Percentiles rank a stretch among this genome's conserved stretches.
Conservation (phyloP, 169 alveolate genomes). For the Plasmodium vinckei region DNA sequence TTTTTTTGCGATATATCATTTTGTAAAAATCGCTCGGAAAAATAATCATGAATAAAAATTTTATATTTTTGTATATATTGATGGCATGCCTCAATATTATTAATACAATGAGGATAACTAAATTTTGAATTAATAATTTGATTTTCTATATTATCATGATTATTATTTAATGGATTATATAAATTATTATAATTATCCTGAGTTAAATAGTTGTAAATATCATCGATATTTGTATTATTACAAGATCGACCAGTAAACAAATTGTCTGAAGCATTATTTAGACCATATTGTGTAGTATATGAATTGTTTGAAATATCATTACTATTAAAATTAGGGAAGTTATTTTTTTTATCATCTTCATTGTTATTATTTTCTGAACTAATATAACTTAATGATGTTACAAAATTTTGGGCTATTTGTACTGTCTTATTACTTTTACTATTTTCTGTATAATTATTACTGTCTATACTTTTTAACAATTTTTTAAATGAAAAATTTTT, state of each 20-base stretch:
- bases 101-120: constrained; percentile 66
- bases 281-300: no score
- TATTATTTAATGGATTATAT: constrained; percentile 24
- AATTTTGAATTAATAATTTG: constrained; percentile 58
- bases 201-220: constrained; percentile 29
- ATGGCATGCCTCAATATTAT: constrained; percentile 67
- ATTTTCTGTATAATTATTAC: constrained; percentile 45
- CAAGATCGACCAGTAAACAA: not conserved
- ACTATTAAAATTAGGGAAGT: no score
- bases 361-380: not conserved
- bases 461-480: constrained; percentile 30
- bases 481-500: constrained; percentile 41
- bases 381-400: constrained; percentile 24
- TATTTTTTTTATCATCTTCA: not conserved
- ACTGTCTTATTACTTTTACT: constrained; percentile 17
- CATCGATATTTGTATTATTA: not conserved
- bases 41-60: constrained; percentile 26
- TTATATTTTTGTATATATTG: constrained; percentile 65
- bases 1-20: constrained; percentile 24
- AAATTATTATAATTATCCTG: constrained; percentile 21
- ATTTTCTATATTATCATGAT: constrained; percentile 11
- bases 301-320: not conserved
- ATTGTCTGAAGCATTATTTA: no score
- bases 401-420: constrained; percentile 45
- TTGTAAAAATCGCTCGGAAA: constrained; percentile 30